These are phyloP conservation scores for Clarireedia homoeocarpa DNA, from an alignment of 2,329 filamentous ascomycete genomes.

Conservation along the genomic window DNA sequence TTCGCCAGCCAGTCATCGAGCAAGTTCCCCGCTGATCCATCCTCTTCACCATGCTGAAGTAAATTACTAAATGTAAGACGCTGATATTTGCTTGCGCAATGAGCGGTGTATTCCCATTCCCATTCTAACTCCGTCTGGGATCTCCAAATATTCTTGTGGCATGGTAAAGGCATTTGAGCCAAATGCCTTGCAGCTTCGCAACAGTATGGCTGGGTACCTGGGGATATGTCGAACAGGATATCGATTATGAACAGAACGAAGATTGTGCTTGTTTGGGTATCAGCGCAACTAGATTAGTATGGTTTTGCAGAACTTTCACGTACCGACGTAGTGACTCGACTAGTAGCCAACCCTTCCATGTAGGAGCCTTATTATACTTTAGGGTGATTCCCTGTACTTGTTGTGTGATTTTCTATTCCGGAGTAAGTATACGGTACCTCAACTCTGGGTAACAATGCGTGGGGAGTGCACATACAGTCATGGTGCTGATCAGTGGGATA, in stretches of 20 bases:
- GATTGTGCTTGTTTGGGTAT: constrained; percentile 9
- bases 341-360: constrained; percentile 14
- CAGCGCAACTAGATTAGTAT: not conserved
- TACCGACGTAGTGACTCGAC: constrained; percentile 15
- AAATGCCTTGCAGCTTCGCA: constrained; percentile 9
- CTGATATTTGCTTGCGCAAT: not conserved
- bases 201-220: not conserved
- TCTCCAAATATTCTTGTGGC: constrained; percentile 12
- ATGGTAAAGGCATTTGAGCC: constrained; percentile 9
- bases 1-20: constrained; percentile 14
- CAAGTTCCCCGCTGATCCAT: not conserved
- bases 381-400: not conserved
- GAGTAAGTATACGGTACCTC: not conserved
- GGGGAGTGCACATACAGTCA: constrained; percentile 9
- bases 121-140: constrained; percentile 10
- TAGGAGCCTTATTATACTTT: not conserved
- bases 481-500: constrained; percentile 12
- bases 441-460: not conserved
- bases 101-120: constrained; percentile 8
- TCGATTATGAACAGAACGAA: constrained; percentile 13
- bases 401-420: not conserved
- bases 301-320: not conserved
- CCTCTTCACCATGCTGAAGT: not conserved
- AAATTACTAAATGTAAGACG: constrained; percentile 13
- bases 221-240: constrained; percentile 11